Base-by-base conservation (phyloP, 2,329 filamentous ascomycete species). In the Fusarium verrucosum region DNA sequence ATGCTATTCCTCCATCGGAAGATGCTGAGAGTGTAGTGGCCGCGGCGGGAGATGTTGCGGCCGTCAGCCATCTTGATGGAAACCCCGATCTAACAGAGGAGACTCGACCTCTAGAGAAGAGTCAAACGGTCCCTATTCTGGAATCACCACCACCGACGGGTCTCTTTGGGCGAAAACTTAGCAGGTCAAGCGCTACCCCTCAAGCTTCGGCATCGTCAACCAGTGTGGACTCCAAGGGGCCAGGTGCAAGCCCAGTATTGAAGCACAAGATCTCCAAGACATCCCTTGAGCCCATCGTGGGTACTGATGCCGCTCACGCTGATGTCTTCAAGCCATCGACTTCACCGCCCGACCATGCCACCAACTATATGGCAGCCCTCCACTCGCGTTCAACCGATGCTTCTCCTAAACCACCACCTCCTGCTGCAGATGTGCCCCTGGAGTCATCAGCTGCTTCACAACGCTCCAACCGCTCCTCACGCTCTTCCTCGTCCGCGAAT, bases 351-450 rank as follows among this genome's bases (percentile, higher is more conserved):
- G 84, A 87, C 33, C 82, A 87, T 71, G 89, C 89, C 22, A 82
- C 83, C 20, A 85, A 81, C 65, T 82, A 85, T 23, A 92, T 93
- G 82, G 88, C 89, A 51, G 87, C 87, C 35, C 80, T 92, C 35
- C 87, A 89, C n/a, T 84, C 81, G 17, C 82, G 85, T 17, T 86
- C 89, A 1, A 82, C 85, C 32, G 81, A 84, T n/a, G 75, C 77
- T 20, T 85, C 86, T 2, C 83, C 86, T 2, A 72, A 76, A 8
- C 78, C 79, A 8, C 78, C 79, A 7, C 53, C 13, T 82, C 72
- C 37, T 73, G 14, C 53, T 22, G 35, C 68, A 64, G 79, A 72
- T 47, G 75, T 64, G 38, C 77, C 69, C 56, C 72, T 59, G 55
- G 78, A 75, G 62, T 73, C 71, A 25, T 79, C 75, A 58, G 77